A percentile compares a stretch with the other conserved stretches of the same genome.
phyloP scores from a whole-genome alignment of 805 yeast species.

The Millerozyma acaciae region DNA sequence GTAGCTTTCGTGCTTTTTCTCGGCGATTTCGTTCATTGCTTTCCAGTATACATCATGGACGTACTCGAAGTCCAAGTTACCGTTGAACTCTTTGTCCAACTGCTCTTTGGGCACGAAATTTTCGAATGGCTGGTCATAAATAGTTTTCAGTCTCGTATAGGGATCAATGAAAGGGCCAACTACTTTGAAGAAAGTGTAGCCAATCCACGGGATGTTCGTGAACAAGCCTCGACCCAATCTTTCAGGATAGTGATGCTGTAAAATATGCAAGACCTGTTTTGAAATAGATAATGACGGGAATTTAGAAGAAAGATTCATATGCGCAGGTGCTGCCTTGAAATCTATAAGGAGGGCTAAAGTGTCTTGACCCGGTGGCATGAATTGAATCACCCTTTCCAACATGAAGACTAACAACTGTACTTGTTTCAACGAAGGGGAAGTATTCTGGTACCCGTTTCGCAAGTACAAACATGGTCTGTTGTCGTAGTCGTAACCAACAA shows the following conservation, averaged over 20 bases:
- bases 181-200: slow-evolving; percentile 52
- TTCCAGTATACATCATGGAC: slow-evolving; percentile 54
- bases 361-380: slow-evolving; percentile 59
- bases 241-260: slow-evolving; percentile 59
- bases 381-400: slow-evolving; percentile 50
- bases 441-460: slow-evolving; percentile 53
- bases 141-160: slow-evolving; percentile 52
- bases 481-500: slow-evolving; percentile 52
- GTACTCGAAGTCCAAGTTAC: slow-evolving; percentile 48
- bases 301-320: slow-evolving; percentile 34
- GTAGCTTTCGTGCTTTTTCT: slow-evolving; percentile 29
- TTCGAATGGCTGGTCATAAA: slow-evolving; percentile 55
- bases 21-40: slow-evolving; percentile 43
- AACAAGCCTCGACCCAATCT: slow-evolving; percentile 51
- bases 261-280: slow-evolving; percentile 46
- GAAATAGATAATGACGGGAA: slow-evolving; percentile 50
- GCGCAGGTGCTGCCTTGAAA: slow-evolving; percentile 45
- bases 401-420: slow-evolving; percentile 55
- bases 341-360: slow-evolving; percentile 52
- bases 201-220: slow-evolving; percentile 55
- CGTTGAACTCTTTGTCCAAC: slow-evolving; percentile 47
- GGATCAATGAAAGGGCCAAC: slow-evolving; percentile 59
- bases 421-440: slow-evolving; percentile 47
- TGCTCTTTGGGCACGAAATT: slow-evolving; percentile 52
- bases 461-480: slow-evolving; percentile 51